Evolutionary conservation across 352 stramenopile species (phyloP), one percentile per base, ranked within the genome.

Genomic region (Globisporangium viniferum): DNA sequence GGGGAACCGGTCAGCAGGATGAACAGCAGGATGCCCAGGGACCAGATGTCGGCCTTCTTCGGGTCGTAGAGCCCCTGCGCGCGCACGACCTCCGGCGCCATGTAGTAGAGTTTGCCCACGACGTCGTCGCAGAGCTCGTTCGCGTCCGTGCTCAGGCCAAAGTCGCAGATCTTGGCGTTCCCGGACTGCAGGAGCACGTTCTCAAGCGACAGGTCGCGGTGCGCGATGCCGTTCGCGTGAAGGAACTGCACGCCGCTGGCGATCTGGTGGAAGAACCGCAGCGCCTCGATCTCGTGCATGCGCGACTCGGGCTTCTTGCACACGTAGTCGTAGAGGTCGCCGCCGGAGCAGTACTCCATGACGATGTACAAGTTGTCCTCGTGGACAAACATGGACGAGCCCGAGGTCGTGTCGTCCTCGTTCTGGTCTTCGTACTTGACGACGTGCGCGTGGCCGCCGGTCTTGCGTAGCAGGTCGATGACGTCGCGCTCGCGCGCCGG

Each of bases 51-150:
- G 14, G 75, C 80, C 0, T 48, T 62, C 29, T 74, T 76, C 0
- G 83, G 73, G 67, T 89, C 77, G 73, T 86, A 85, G 20, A 41
- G 57, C 12, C 39, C 29, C 29, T 67, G 62, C 7, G 64, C 58
- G 20, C 39, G 39, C 0, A 75, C 74, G 33, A 90, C 78, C 71
- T 93, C 85, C 0, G 83, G 85, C 7, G 85, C 85, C 78, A 89
- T 93, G 74, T 91, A 92, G 71, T 89, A 85, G 33, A 85, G 77
- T 39, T 93, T 93, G 35, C 84, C 84, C 6, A 90, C 84, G 14
- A 71, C 49, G 20, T 88, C 81, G 2, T 48, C 66, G 15, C 76
- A 81, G 9, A 74, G 63, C 33, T 73, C 56, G 10, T 71, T 66
- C 10, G 81, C 77, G 31, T 77, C 71, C 12, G 77, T 76, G 59